Evolutionary conservation across 2,329 filamentous ascomycete species (phyloP).

Genomic region (Penicillium paneum): DNA sequence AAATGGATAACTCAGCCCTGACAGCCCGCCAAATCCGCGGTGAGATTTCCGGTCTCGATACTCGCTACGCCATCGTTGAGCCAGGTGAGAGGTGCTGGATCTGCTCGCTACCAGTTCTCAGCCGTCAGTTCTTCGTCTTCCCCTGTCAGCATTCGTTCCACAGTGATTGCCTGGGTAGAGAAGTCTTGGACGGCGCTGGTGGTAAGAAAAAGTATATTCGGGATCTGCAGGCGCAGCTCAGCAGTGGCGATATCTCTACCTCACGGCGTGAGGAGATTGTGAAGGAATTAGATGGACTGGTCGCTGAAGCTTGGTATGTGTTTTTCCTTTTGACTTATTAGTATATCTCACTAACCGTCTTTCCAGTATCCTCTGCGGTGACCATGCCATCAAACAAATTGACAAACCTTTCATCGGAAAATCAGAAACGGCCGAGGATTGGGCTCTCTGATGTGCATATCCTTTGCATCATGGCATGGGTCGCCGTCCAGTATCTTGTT

Average conservation of each 20-base stretch:
- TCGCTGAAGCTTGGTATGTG: conserved; percentile 81
- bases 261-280: conserved; percentile 76
- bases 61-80: conserved; percentile 92
- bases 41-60: conserved; percentile 81
- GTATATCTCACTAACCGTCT: conserved; percentile 21
- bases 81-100: conserved; percentile 92
- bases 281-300: conserved; percentile 83
- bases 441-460: conserved; percentile 59
- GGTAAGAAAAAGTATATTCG: conserved; percentile 75
- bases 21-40: conserved; percentile 88
- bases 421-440: conserved; percentile 73
- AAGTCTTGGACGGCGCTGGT: conserved; percentile 78
- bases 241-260: conserved; percentile 68
- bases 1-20: conserved; percentile 91
- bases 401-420: conserved; percentile 84
- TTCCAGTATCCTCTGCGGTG: conserved; percentile 81
- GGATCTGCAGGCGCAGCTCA: conserved; percentile 80
- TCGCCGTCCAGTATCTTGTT: neutral
- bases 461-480: neutral
- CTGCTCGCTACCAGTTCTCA: conserved; percentile 80
- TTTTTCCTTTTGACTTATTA: neutral
- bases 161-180: conserved; percentile 84
- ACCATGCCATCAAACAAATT: conserved; percentile 89
- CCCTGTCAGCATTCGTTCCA: conserved; percentile 98
- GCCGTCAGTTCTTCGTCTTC: conserved; percentile 95